Base-by-base conservation (phyloP, 495 filamentous ascomycete species). In the Penicillium alfredii region DNA sequence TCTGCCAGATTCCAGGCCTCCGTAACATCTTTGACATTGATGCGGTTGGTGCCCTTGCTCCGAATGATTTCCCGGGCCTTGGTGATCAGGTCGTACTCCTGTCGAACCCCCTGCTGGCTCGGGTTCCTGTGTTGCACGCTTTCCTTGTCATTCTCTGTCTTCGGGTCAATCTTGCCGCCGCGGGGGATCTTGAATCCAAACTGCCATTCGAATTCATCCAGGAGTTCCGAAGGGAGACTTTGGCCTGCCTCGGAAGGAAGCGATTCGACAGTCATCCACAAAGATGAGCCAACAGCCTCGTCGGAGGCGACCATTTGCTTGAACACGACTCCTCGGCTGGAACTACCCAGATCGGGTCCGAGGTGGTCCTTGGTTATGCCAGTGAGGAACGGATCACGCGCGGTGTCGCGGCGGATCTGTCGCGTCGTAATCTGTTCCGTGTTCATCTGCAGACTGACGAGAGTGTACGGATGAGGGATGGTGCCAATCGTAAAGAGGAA, bases 1-100 rank as follows among this genome's bases (percentile, higher is more conserved):
- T 95, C 88, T 4, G 85, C 88, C 45, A 95, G 46, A 60, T 90
- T 94, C 92, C 92, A 98, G 42, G 84, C 82, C 69, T 96, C 92
- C 11, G 84, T 72, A 25, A 81, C 77, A 14, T 72, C 70, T 25
- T 73, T 69, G 18, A 87, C 58, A 30, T 49, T 61, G 31, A 56
- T 45, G 8, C 44, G 41, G 31, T 51, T 56, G 24, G 25, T 53
- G 30, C 52, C 38, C 41, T 61, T 56, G 46, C 47, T 51, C 45
- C 68, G 68, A 6, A 79, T 61, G 7, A 77, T 48, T 9, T 73
- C 67, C 3, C 71, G 63, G 10, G 81, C 81, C 29, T 67, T 72
- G n/a, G 59, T 52, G n/a, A 89, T 57, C 35, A 88, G 49, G n/a
- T 61, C 65, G 10, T 73, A 74, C 51, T 93, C 84, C 4, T 55